Conservation (phyloP, 768 basidiomycete genomes). For the Cystofilobasidium macerans region DNA sequence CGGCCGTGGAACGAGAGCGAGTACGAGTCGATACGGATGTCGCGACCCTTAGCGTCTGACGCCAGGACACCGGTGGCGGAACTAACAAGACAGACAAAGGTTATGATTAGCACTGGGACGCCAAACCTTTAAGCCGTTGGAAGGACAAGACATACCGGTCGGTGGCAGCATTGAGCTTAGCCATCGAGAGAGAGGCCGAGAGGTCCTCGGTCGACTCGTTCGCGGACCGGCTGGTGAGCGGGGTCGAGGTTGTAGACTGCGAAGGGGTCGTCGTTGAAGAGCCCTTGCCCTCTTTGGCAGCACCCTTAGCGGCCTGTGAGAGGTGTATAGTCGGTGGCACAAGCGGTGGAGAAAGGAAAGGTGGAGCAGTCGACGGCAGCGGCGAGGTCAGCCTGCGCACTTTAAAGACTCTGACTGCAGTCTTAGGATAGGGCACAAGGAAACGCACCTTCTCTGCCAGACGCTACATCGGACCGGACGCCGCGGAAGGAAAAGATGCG, state of each 20-base stretch:
- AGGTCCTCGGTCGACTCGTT: conserved; percentile 71
- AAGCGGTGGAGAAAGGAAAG: neutral
- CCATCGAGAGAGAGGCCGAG: conserved; percentile 49
- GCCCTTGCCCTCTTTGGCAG: conserved; percentile 40
- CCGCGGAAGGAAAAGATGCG: too few relatives aligned
- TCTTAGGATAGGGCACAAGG: neutral
- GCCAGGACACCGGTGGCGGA: conserved; percentile 84
- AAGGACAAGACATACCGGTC: conserved; percentile 53
- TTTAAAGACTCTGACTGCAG: neutral
- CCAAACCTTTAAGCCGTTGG: neutral
- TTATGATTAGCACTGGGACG: neutral
- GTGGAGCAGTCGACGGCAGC: neutral
- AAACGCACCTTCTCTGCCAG: conserved; percentile 12
- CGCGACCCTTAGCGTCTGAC: conserved; percentile 81
- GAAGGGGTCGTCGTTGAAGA: conserved; percentile 50
- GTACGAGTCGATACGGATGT: conserved; percentile 93
- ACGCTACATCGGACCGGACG: neutral
- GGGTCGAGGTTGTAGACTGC: conserved; percentile 61
- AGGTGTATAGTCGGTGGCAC: neutral
- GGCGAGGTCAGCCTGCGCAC: neutral
- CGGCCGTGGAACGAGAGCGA: conserved; percentile 97
- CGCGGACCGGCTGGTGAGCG: conserved; percentile 70
- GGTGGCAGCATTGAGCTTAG: conserved; percentile 75
- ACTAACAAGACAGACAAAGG: conserved; percentile 44
- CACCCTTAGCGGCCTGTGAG: conserved; percentile 48